These are phyloP conservation scores for Petasospora fabianii DNA, from an alignment of 1,139 yeast genomes.

Conservation along the genomic window DNA sequence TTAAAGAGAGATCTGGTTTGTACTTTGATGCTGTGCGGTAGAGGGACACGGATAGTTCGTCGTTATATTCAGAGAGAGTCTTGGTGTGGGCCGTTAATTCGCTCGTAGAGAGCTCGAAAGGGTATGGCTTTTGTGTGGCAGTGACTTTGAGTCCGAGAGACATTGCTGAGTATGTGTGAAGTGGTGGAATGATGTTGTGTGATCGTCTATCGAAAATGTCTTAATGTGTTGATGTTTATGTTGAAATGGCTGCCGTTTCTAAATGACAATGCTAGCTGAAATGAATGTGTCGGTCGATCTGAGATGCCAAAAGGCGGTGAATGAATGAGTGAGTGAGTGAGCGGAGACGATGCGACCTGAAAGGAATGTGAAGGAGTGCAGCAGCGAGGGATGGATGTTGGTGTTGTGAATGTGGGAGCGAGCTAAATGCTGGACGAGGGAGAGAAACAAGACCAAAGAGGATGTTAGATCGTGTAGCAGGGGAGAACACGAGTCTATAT, in stretches of 20 bases:
- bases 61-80: constrained; percentile 48
- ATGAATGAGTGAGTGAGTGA: background rate
- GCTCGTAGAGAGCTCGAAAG: constrained; percentile 44
- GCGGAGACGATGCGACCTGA: background rate
- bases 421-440: background rate
- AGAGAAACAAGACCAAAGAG: no score
- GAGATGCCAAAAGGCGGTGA: background rate
- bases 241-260: no score
- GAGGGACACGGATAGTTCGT: constrained; percentile 45
- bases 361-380: background rate
- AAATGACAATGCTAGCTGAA: constrained; percentile 15
- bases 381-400: background rate
- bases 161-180: no score
- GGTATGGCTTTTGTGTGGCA: constrained; percentile 41
- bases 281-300: background rate
- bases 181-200: no score
- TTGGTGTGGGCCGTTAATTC: constrained; percentile 48
- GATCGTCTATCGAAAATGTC: no score
- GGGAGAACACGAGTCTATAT: background rate
- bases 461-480: no score
- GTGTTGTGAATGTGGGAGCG: background rate
- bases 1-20: constrained; percentile 51
- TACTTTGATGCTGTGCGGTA: constrained; percentile 34
- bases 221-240: no score
- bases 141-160: constrained; percentile 33